Evolutionary conservation across 192 early-diverging fungal species (phyloP), one percentile per base, ranked within the genome.

Genomic region (Coemansia sp.): DNA sequence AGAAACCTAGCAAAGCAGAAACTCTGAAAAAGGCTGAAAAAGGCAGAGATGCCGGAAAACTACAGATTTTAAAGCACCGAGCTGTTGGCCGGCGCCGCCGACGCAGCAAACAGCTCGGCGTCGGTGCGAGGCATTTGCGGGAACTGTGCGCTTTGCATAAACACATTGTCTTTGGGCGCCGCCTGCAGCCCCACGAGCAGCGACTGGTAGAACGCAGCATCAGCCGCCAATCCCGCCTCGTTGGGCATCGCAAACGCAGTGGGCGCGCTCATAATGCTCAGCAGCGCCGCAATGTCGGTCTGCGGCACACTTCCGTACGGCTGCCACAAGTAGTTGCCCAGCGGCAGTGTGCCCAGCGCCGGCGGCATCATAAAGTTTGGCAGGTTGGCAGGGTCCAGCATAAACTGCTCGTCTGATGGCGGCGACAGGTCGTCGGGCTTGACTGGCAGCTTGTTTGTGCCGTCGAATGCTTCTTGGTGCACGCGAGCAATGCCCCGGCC

Each of bases 391-490:
- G 78, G 78, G 39, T 81, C 78, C 62, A 75, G 55, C 54, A 73
- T 58, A 58, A 72, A 67, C 66, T 72, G 68, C 39, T 81, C 69
- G 52, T 74, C 78, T 7, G 69, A 58, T 5, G 65, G 52, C 17
- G 67, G 64, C 52, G 59, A 62, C 4, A 70, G 29, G 57, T 70
- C 76, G 38, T 79, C 76, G 6, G 70, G 71, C 71, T 79, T 79
- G 24, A 79, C 59, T 21, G 76, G 76, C 57, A 73, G 67, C 67
- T 70, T 70, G 53, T 79, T 73, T n/a, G 76, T 73, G 51, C 76
- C 76, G 43, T 79, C 76, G 29, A 79, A 79, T 11, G 76, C 71
- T 52, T 73, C 76, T 32, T 79, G 71, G 58, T 79, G 71, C 32
- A 79, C 76, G 21, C 76, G 76, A 35, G 32, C 32, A 7, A 35